Percentiles rank a stretch among this genome's conserved stretches.
Evolutionary conservation across 768 basidiomycete genomes (phyloP).

Genomic region (Lenzites betulinus): DNA sequence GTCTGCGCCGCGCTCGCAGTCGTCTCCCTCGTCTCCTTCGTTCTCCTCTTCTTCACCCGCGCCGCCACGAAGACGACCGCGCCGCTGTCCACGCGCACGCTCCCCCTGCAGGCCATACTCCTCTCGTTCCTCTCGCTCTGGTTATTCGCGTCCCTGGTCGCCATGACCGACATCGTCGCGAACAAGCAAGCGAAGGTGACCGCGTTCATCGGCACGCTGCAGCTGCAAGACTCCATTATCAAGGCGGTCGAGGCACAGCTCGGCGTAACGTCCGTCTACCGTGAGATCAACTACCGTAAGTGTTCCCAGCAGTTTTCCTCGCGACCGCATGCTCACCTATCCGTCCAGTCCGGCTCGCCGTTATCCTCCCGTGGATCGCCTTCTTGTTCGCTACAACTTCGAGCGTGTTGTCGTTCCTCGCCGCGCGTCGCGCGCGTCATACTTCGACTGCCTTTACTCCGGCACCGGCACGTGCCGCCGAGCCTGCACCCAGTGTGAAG

Average conservation of each 20-base stretch:
- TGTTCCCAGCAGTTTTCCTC: conserved; percentile 12
- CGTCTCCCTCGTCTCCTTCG: conserved; percentile 23
- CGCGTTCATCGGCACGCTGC: conserved; percentile 41
- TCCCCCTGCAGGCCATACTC: conserved; percentile 38
- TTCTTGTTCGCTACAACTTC: conserved; percentile 43
- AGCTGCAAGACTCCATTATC: conserved; percentile 41
- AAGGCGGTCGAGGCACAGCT: conserved; percentile 38
- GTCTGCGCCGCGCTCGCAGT: conserved; percentile 30
- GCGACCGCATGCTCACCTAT: background rate
- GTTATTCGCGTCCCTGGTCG: conserved; percentile 52
- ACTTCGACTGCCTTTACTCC: background rate
- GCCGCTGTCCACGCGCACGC: conserved; percentile 29
- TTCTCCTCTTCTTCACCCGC: conserved; percentile 37
- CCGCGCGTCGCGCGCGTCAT: conserved; percentile 26
- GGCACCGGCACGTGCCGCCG: background rate
- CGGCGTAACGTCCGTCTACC: conserved; percentile 46
- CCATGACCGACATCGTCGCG: conserved; percentile 48
- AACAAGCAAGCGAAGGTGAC: conserved; percentile 46
- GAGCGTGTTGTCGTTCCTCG: conserved; percentile 37
- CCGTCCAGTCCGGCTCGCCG: conserved; percentile 47
- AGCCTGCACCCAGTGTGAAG: conserved; percentile 3
- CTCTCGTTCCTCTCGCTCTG: conserved; percentile 46
- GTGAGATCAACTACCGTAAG: conserved; percentile 50
- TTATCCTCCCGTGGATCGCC: conserved; percentile 56
- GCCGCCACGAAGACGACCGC: conserved; percentile 8